Base-by-base conservation (phyloP, 768 basidiomycete species). In the Clavaria fumosa region DNA sequence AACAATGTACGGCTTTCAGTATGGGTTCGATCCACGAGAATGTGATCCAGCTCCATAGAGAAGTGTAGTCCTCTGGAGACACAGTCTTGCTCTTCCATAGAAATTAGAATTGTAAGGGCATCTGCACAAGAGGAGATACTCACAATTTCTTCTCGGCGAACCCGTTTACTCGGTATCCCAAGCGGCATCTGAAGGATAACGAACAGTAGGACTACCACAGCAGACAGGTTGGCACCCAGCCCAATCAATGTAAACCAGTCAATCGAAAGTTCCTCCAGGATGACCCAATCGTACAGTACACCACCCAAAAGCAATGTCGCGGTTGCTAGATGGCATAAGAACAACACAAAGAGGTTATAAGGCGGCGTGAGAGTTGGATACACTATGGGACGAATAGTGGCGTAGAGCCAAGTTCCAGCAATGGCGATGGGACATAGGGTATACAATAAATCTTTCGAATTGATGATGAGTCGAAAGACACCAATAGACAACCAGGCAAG, bases 351-450 rank as follows among this genome's bases (percentile, higher is more conserved):
- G 12, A 85, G 54, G 47, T 79, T 80, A 44, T 56, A 67, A 11
- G 77, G 78, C 2, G 68, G 63, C 0, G 78, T 85, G 1, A 68
- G 54, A 4, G 61, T 58, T 0, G 75, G 72, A 24, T 59, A 58
- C 19, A 64, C 47, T 9, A 77, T 56, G 1, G 77, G 71, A 32
- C 72, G 70, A 15, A 64, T 46, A 14, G 70, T 55, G 1, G 76
- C 71, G 46, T 81, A 84, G 27, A 79, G 51, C 84, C 84, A 86
- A 3, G 71, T 58, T 0, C 57, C 43, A 0, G 72, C 70, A 18
- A 70, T 47, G 24, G 47, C 31, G 10, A 52, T 20, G 9, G 26
- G 9, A 34, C 9, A 38, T 9, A 9, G 55, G 0, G 65, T 57
- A 5, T 58, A 59, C 2, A 64, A 41, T 12, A 54, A 61, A 15